Evolutionary conservation across 2,329 filamentous ascomycete species (phyloP).

Genomic region (Elsinoe fawcettii): DNA sequence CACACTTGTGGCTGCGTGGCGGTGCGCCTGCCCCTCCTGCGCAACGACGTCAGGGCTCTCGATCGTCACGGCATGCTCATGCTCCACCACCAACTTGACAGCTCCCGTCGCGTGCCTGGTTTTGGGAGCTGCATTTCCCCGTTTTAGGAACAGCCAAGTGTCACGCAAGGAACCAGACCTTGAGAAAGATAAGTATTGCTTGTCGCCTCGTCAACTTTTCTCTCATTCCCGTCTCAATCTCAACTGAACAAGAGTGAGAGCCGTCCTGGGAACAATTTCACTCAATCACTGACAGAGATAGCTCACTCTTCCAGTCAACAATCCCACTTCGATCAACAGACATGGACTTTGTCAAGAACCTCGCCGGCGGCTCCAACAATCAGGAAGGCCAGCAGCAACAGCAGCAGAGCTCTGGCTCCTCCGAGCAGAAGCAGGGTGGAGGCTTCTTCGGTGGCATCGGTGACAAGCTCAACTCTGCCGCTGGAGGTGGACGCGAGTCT

Average conservation of each 20-base stretch:
- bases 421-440: conserved; percentile 25
- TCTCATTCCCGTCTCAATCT: background rate
- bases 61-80: conserved; percentile 6
- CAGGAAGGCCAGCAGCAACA: conserved; percentile 30
- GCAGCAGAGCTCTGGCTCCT: conserved; percentile 22
- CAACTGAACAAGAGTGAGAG: background rate
- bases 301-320: background rate
- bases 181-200: background rate
- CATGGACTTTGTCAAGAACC: conserved; percentile 45
- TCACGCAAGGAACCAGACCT: conserved; percentile 1
- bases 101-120: conserved; percentile 6
- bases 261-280: background rate
- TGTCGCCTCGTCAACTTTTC: background rate
- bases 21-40: background rate
- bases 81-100: background rate
- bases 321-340: conserved; percentile 16
- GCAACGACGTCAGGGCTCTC: conserved; percentile 10
- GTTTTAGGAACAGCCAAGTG: conserved; percentile 5
- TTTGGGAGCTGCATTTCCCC: conserved; percentile 11
- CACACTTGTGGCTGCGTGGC: background rate
- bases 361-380: conserved; percentile 34
- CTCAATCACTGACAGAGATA: background rate
- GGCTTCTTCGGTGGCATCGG: conserved; percentile 53
- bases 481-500: conserved; percentile 63
- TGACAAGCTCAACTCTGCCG: conserved; percentile 62